A percentile compares a stretch with the other conserved stretches of the same genome.
Conservation (phyloP, 2,329 filamentous ascomycete genomes). For the Xylaria sp. region DNA sequence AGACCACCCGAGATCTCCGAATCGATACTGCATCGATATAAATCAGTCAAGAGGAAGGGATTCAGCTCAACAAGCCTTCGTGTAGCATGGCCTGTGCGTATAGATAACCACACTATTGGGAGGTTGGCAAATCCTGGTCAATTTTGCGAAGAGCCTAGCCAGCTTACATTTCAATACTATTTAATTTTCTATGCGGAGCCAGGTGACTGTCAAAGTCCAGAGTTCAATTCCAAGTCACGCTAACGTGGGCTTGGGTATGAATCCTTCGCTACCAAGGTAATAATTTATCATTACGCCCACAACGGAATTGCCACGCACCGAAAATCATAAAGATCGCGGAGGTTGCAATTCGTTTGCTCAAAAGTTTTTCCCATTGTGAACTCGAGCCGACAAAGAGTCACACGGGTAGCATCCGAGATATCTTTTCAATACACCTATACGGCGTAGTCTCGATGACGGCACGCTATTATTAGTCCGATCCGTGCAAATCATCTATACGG, state of each 20-base stretch:
- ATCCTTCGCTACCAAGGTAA: constrained; percentile 20
- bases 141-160: background rate
- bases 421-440: constrained; percentile 7
- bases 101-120: constrained; percentile 4
- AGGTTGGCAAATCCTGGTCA: constrained; percentile 13
- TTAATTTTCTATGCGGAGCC: constrained; percentile 22
- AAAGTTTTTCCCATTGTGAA: background rate
- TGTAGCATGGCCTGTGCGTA: constrained; percentile 14
- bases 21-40: background rate
- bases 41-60: background rate
- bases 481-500: constrained; percentile 8
- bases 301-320: background rate
- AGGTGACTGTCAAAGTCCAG: constrained; percentile 11
- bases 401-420: background rate
- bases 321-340: background rate
- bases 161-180: constrained; percentile 7
- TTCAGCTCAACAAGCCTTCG: constrained; percentile 8
- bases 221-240: constrained; percentile 16
- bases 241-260: constrained; percentile 19
- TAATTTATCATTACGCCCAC: constrained; percentile 10
- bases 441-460: constrained; percentile 12
- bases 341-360: background rate
- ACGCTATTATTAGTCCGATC: constrained; percentile 16
- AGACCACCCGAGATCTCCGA: background rate
- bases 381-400: background rate